Evolutionary conservation across 2,329 filamentous ascomycete genomes (phyloP).

Genomic region (Lecanosticta acicola): DNA sequence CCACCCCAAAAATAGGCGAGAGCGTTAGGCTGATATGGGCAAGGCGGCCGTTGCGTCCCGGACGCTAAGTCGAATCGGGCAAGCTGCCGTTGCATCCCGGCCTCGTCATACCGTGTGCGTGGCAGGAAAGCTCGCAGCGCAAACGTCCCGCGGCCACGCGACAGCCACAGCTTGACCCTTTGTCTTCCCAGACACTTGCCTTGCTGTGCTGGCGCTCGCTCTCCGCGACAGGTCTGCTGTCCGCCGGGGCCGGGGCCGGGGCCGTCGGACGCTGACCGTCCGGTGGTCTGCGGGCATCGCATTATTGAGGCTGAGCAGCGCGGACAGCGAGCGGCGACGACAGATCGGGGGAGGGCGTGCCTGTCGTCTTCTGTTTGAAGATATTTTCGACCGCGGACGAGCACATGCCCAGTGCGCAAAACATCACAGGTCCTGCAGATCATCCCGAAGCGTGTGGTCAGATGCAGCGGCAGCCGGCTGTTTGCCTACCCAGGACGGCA

Average conservation of each 20-base stretch:
- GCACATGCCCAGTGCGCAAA: neutral
- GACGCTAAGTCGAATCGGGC: no score
- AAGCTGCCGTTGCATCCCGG: neutral
- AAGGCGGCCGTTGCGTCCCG: neutral
- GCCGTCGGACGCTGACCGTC: slow-evolving; percentile 2
- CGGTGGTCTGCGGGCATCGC: neutral
- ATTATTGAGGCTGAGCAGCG: neutral
- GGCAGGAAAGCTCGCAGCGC: neutral
- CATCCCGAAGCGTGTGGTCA: neutral
- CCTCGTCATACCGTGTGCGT: no score
- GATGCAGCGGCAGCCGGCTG: neutral
- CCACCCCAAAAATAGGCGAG: neutral
- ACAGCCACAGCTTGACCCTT: neutral
- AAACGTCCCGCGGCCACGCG: neutral
- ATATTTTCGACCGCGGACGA: neutral
- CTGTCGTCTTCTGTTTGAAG: neutral
- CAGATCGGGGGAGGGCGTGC: neutral
- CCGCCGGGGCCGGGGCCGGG: neutral
- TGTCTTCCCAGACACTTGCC: no score
- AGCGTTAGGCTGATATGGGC: neutral
- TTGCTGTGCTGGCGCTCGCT: no score
- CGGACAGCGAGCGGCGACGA: neutral
- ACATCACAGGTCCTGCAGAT: slow-evolving; percentile 4
- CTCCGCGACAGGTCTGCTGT: neutral
- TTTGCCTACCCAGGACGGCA: neutral